Evolutionary conservation across 306 rosid species (phyloP), one percentile per base, ranked within the genome.

Genomic region (Cicer arietinum): DNA sequence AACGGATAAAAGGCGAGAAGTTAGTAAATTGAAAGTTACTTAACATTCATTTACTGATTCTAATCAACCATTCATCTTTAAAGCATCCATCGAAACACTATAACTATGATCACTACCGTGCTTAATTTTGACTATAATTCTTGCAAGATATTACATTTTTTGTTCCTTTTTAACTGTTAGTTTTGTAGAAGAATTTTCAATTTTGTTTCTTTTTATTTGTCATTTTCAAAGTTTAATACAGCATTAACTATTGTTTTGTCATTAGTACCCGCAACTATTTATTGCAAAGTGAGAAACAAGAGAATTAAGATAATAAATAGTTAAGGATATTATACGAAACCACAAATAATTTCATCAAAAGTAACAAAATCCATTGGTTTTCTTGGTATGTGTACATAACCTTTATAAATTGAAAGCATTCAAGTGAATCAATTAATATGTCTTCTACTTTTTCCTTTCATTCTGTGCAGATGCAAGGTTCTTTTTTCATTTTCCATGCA

Each of bases 361-460:
- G 37, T 30, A 30, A 30, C 37, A 30, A 30, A 30, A 4, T 30
- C 4, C 37, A 30, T 30, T 30, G 37, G 37, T 30, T 30, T 30
- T 30, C 37, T 30, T 30, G 37, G 37, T 30, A 30, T 30, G 37
- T 30, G 4, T 30, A 30, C 37, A 30, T 30, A 30, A 30, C 37
- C 37, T 30, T 30, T 57, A 57, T 57, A 57, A 57, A 22, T 57
- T 1, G n/a, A 5, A 78, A 52, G 77, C 40, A 78, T 7, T 53
- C 60, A 53, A 39, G 65, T 53, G 47, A 83, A 69, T 69, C 51
- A 54, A 53, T 35, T 41, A 79, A 51, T 78, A 71, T 14, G 63
- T 76, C 7, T 75, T 44, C 9, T 10, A 17, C 13, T 0, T 66
- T 48, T 48, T 48, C 60, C 6, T 52, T 68, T n/a, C 57, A 40